Evolutionary conservation across 2,329 filamentous ascomycete species (phyloP), one percentile per base, ranked within the genome.

Genomic region (Apiospora aurea): DNA sequence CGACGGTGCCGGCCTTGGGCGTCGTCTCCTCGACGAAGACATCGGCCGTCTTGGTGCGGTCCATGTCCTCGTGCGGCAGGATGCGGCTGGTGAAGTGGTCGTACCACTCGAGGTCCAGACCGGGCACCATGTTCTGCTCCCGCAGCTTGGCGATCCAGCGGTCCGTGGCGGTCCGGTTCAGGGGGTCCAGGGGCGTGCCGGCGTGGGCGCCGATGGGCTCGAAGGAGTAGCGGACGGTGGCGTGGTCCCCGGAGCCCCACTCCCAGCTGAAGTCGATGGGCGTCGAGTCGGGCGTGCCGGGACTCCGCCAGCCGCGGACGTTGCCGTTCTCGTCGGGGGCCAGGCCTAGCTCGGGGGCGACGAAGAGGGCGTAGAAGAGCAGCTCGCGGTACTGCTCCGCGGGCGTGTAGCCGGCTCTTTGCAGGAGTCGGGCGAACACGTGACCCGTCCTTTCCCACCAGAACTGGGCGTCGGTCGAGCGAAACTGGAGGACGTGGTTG

Each of bases 201-300:
- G 68, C 68, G n/a, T 51, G 47, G 3, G 68, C 29, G 18, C 68
- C 47, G 26, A 69, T 69, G 34, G 68, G 68, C 29, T 69, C 68
- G 6, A 69, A 69, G 18, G 68, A 69, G 68, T 69, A 69, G 18
- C 68, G 68, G 26, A 69, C 26, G 2, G 68, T 69, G 44, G 68
- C 68, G 46, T 38, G 44, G 21, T 51, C 68, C 8, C 68, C 68
- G 1, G 47, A 2, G 26, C 47, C 68, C 68, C 68, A 69, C 51
- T 69, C 68, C 68, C 68, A 69, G 47, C 68, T 69, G 34, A 69
- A 69, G 44, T 69, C 68, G 26, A 69, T 69, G 47, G 68, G 68
- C 10, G 68, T 69, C 8, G 68, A 69, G 68, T 69, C 68, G 1
- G 68, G 68, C 3, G 68, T 69, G 44, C 68, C 68, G 29, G 68